phyloP scores from a whole-genome alignment of 176 grass and related monocot genomes.

The Oryza rufipogon region DNA sequence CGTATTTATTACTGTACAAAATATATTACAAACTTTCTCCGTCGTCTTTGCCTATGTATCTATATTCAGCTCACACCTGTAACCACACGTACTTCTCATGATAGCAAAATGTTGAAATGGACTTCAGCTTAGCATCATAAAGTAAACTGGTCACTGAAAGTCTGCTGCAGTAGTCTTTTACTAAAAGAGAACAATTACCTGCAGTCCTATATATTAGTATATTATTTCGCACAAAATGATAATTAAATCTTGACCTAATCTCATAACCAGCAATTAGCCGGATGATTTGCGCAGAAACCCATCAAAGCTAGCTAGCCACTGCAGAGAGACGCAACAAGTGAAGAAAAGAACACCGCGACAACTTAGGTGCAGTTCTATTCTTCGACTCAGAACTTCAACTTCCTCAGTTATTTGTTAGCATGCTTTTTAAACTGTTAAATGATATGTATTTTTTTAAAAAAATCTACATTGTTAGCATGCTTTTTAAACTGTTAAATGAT shows the following conservation, averaged over 20 bases:
- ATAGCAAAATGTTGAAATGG: not conserved
- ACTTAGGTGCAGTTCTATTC: no score
- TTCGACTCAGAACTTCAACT: no score
- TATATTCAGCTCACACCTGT: constrained; percentile 5
- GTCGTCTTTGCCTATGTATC: not conserved
- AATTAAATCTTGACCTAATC: not conserved
- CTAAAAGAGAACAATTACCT: not conserved
- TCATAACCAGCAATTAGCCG: not conserved
- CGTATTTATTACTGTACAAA: not conserved
- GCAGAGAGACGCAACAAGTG: not conserved
- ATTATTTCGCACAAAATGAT: no score
- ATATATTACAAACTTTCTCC: not conserved
- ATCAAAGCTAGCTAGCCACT: not conserved
- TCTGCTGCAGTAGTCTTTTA: not conserved
- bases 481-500: no score
- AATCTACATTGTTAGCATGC: no score
- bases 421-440: no score
- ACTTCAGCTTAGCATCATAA: not conserved
- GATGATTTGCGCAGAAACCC: not conserved
- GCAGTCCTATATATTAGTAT: no score
- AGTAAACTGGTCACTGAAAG: not conserved
- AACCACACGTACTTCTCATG: constrained; percentile 17
- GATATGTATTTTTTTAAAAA: no score
- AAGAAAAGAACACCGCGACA: not conserved
- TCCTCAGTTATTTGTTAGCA: no score